phyloP scores from a whole-genome alignment of 305 asterid species.

The Euphrasia arctica region DNA sequence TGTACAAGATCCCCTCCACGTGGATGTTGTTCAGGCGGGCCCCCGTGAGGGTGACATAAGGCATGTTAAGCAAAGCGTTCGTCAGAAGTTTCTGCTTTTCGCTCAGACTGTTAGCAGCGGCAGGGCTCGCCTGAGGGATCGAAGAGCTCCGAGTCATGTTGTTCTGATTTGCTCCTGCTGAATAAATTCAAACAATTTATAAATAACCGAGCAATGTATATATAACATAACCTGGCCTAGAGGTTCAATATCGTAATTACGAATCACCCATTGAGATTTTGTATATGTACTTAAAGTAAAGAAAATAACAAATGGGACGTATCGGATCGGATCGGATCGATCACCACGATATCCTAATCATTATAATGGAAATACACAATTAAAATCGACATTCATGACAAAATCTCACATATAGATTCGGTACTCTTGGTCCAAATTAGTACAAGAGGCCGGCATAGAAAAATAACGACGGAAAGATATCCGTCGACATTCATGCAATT shows the following conservation, averaged over 20 bases:
- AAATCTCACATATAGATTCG: neutral
- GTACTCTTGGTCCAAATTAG: neutral
- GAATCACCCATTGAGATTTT: too few species aligned
- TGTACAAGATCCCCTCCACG: constrained; percentile 50
- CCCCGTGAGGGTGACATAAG: neutral
- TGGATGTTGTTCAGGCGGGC: constrained; percentile 9
- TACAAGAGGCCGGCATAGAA: neutral
- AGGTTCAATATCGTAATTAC: too few species aligned
- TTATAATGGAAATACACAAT: neutral
- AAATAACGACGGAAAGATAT: too few species aligned
- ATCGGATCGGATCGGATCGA: too few species aligned
- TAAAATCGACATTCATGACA: neutral
- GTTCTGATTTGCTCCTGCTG: neutral
- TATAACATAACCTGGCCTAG: too few species aligned
- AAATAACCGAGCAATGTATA: too few species aligned
- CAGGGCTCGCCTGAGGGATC: neutral
- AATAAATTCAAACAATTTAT: neutral
- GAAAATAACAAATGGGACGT: too few species aligned
- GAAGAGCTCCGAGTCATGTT: neutral
- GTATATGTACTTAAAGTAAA: too few species aligned
- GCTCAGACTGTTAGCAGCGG: neutral
- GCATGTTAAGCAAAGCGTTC: neutral
- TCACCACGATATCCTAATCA: too few species aligned
- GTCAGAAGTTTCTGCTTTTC: neutral
- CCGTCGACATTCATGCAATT: too few species aligned